These are phyloP conservation scores for Leavenworthia alabamica DNA, from an alignment of 345 rosid species.

Conservation along the genomic window DNA sequence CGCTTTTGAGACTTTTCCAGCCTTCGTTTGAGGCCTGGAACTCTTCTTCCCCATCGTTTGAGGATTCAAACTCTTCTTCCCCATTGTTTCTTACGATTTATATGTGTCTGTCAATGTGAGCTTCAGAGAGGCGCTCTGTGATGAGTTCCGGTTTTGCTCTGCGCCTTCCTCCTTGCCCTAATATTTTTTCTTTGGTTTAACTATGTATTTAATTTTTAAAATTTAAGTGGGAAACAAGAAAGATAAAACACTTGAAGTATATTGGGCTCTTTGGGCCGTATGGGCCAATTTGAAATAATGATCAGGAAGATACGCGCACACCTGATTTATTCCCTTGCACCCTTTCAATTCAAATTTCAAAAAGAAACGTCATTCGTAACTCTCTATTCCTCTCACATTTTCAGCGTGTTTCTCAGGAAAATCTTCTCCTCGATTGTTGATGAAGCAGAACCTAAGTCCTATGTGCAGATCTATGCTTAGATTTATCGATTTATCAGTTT, in stretches of 20 bases:
- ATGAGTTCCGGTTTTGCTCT: no score
- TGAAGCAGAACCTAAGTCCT: constrained; percentile 33
- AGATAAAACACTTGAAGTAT: neutral
- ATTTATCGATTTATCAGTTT: constrained; percentile 20
- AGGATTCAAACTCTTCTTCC: no score
- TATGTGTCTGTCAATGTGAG: neutral
- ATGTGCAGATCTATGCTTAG: constrained; percentile 35
- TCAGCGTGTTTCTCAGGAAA: constrained; percentile 26
- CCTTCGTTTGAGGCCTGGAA: no score
- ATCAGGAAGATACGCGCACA: neutral
- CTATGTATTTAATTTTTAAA: neutral
- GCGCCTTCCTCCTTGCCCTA: constrained; percentile 3
- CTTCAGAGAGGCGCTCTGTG: neutral
- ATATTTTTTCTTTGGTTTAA: neutral
- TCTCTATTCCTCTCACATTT: neutral
- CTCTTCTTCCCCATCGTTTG: no score
- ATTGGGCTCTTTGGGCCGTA: neutral
- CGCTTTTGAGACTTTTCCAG: no score
- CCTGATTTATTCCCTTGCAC: constrained; percentile 18
- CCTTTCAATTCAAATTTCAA: constrained; percentile 18
- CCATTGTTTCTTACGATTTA: no score
- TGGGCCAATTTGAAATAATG: neutral
- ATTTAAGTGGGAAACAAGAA: no score
- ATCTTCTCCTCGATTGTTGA: constrained; percentile 15
- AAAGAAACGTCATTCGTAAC: constrained; percentile 1